Base-by-base conservation (phyloP, 176 grass and related monocot species). In the Echinochloa phyllopogon region DNA sequence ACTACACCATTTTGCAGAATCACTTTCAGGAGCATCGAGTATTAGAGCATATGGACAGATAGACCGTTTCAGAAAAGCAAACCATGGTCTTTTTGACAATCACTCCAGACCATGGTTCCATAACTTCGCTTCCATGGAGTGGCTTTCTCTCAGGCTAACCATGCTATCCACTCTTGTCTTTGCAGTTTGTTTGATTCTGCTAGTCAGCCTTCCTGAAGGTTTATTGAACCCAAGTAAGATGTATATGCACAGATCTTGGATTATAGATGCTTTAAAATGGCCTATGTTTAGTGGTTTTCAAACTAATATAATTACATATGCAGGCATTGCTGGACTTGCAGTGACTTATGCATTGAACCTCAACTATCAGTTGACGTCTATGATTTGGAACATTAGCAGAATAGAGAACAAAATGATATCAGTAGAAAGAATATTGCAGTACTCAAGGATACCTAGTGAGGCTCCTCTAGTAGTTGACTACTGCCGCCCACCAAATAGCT, bases 381-480 rank as follows among this genome's bases (percentile, higher is more conserved):
- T 95, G 45, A 95, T 90, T 81, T 98, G 96, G 96, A 95, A 98
- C 79, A 87, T 92, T 70, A 95, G 93, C 87, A 92, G 94, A 58
- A 67, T 89, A 82, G 93, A 98, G 77, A 98, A 95, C 84, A 98
- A 94, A 90, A 98, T 98, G 89, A 95, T 95, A 76, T 98, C 96
- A 23, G 91, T 98, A 71, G 96, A 98, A 89, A 95, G 96, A 89
- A 95, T 98, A 90, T 49, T 95, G 86, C 96, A 98, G 74, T 98
- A 98, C 89, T 88, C 86, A 43, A 89, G 89, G 76, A 94, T 98
- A 61, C 87, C 83, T 59, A 90, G 87, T n/a, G 96, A 98, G 82
- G 91, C 96, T 91, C 93, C 93, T 90, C 87, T 98, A 82, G 6
- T 95, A 72, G 90, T 98, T 48, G 91, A 94, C 55, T 51, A 83